A percentile compares a stretch with the other conserved stretches of the same genome.
Evolutionary conservation across 306 rosid genomes (phyloP).

Genomic region (Glycine soja): DNA sequence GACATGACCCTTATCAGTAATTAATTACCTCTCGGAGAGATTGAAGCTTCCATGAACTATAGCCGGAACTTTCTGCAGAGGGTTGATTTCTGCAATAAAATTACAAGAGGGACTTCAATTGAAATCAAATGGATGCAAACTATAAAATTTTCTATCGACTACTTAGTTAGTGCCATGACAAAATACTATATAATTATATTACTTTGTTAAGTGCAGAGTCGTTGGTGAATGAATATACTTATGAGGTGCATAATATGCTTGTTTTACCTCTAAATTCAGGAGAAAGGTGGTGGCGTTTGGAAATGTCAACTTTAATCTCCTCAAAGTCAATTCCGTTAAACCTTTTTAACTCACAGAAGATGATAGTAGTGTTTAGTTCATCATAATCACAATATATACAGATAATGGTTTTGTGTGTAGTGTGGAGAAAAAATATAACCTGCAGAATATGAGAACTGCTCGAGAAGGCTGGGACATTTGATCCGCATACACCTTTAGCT

Average conservation of each 20-base stretch:
- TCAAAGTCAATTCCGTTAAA: conserved; percentile 69
- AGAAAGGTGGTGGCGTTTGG: conserved; percentile 67
- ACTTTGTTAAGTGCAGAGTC: neutral
- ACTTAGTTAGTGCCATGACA: neutral
- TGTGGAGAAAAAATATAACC: conserved; percentile 48
- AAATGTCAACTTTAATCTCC: conserved; percentile 66
- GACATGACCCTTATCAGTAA: too few species aligned
- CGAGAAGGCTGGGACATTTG: conserved; percentile 91
- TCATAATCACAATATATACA: neutral
- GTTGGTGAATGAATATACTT: neutral
- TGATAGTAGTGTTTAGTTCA: neutral
- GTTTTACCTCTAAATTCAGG: conserved; percentile 68
- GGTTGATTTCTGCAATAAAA: conserved; percentile 70
- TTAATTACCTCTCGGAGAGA: conserved; percentile 74
- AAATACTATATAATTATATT: neutral
- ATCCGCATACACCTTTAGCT: conserved; percentile 75
- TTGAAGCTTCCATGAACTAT: conserved; percentile 77
- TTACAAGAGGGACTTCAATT: neutral
- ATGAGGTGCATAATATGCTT: neutral
- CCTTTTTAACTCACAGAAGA: conserved; percentile 47
- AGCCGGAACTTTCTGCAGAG: conserved; percentile 77
- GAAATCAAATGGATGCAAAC: neutral
- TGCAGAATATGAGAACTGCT: conserved; percentile 87
- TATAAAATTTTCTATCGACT: neutral
- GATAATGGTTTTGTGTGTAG: neutral